These are phyloP conservation scores for Sugiyamaella qingdaonensis DNA, from an alignment of 805 yeast genomes.

Conservation along the genomic window DNA sequence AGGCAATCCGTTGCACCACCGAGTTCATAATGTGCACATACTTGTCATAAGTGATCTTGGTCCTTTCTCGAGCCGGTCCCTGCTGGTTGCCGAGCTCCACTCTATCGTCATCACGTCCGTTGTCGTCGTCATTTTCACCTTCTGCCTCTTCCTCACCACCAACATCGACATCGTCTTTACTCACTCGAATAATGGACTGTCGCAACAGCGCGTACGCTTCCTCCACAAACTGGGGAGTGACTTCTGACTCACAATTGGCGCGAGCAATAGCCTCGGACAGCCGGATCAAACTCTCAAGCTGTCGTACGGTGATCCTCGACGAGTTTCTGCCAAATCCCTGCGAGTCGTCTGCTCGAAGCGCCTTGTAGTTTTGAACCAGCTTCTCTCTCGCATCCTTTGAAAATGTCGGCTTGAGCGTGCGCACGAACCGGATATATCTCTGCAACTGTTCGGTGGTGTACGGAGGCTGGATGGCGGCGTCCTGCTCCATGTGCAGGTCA, in stretches of 20 bases:
- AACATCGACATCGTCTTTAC: constrained; percentile 85
- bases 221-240: constrained; percentile 78
- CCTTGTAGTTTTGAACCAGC: constrained; percentile 75
- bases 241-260: constrained; percentile 89
- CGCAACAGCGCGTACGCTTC: constrained; percentile 89
- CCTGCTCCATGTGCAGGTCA: constrained; percentile 84
- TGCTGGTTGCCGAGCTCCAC: constrained; percentile 10
- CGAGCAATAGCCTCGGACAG: constrained; percentile 94
- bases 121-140: constrained; percentile 3
- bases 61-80: constrained; percentile 33
- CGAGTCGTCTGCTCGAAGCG: constrained; percentile 82
- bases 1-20: constrained; percentile 57
- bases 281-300: constrained; percentile 88
- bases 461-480: constrained; percentile 86
- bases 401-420: constrained; percentile 87
- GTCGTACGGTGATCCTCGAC: constrained; percentile 95
- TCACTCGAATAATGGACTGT: constrained; percentile 90
- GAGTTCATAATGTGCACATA: constrained; percentile 80
- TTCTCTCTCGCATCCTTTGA: constrained; percentile 73
- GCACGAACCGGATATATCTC: constrained; percentile 85
- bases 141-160: constrained; percentile 37
- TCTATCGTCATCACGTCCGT: constrained; percentile 5
- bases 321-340: constrained; percentile 78
- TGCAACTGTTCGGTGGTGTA: constrained; percentile 82
- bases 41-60: constrained; percentile 75